Conservation (phyloP, 2,329 filamentous ascomycete genomes). For the Fusarium tricinctum region DNA sequence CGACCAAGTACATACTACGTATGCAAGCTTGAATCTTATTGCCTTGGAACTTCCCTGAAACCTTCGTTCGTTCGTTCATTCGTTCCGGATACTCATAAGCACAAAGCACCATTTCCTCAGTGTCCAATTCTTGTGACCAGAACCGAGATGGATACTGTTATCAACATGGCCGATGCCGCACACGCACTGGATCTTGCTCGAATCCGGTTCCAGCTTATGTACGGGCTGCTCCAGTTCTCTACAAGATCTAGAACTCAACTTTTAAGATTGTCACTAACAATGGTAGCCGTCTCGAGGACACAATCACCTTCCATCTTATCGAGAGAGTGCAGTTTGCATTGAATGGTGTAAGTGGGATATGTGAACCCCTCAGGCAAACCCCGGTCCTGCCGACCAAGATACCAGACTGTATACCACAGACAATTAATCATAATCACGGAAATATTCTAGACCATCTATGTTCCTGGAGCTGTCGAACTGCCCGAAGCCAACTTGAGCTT, state of each 20-base stretch:
- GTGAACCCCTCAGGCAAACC: slow-evolving; percentile 30
- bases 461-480: slow-evolving; percentile 82
- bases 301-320: slow-evolving; percentile 96
- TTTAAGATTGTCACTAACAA: slow-evolving; percentile 24
- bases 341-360: slow-evolving; percentile 66
- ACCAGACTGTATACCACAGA: slow-evolving; percentile 17
- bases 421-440: slow-evolving; percentile 37
- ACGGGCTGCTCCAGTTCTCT: slow-evolving; percentile 51
- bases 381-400: slow-evolving; percentile 18
- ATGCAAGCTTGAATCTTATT: not conserved
- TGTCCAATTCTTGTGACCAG: slow-evolving; percentile 15
- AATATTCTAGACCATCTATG: slow-evolving; percentile 77
- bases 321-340: slow-evolving; percentile 98
- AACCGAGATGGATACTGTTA: slow-evolving; percentile 83
- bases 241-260: not conserved
- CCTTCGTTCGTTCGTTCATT: not conserved
- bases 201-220: slow-evolving; percentile 96
- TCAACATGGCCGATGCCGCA: slow-evolving; percentile 87
- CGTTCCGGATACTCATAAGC: not conserved
- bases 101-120: slow-evolving; percentile 1
- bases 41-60: not conserved
- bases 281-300: slow-evolving; percentile 91
- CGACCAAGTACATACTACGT: not conserved
- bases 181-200: slow-evolving; percentile 90
- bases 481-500: slow-evolving; percentile 82